Conservation (phyloP, 2,329 filamentous ascomycete species). For the Tolypocladium inflatum region DNA sequence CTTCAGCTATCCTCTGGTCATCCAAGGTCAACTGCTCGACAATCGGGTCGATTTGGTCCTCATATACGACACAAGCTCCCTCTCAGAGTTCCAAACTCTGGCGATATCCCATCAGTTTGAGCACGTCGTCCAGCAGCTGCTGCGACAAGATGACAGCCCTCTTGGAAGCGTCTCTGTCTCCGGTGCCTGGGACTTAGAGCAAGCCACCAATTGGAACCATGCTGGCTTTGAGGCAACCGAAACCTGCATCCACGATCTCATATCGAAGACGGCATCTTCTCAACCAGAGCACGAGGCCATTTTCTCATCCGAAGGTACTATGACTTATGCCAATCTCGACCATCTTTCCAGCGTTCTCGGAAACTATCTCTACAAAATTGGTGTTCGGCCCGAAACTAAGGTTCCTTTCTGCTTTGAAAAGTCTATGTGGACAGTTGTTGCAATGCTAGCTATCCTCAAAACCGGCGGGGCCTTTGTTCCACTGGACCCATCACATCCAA, state of each 20-base stretch:
- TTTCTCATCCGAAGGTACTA: constrained; percentile 1
- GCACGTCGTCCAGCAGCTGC: background rate
- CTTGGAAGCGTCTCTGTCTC: background rate
- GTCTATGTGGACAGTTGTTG: constrained; percentile 9
- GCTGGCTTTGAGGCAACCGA: background rate
- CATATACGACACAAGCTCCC: background rate
- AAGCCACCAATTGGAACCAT: background rate
- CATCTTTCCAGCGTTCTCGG: background rate
- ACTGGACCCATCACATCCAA: background rate
- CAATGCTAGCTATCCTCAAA: constrained; percentile 15
- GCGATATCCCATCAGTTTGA: background rate
- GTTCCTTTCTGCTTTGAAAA: constrained; percentile 7
- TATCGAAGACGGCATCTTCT: background rate
- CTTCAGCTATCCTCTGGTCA: background rate
- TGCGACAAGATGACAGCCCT: background rate
- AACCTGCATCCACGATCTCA: constrained; percentile 16
- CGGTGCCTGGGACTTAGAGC: background rate
- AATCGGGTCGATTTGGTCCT: background rate
- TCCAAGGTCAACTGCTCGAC: background rate
- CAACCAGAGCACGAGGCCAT: constrained; percentile 1
- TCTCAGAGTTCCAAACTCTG: background rate
- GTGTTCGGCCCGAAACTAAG: background rate
- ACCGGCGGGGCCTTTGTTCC: constrained; percentile 8
- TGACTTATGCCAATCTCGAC: constrained; percentile 4
- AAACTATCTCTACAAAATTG: background rate